A percentile compares a stretch with the other conserved stretches of the same genome.
Evolutionary conservation across 306 rosid genomes (phyloP).

Genomic region (Astragalus glycyphyllos): DNA sequence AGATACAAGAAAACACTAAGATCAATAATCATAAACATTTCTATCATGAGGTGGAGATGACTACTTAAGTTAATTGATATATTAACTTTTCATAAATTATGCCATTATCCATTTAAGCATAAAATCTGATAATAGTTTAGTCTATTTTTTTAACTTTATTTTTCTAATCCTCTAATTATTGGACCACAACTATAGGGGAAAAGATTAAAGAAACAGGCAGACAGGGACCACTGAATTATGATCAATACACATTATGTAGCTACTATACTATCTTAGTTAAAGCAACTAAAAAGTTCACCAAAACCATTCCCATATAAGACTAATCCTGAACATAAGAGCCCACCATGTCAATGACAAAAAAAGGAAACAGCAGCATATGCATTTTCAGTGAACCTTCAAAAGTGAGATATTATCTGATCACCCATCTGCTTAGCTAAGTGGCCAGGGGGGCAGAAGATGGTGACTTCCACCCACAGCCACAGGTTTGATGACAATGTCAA

Average conservation of each 20-base stretch:
- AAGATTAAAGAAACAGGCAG: neutral
- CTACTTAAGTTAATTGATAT: neutral
- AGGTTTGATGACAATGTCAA: slow-evolving; percentile 42
- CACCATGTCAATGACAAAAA: slow-evolving; percentile 50
- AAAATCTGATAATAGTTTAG: neutral
- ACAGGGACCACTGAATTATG: slow-evolving; percentile 46
- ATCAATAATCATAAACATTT: neutral
- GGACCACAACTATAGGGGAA: slow-evolving; percentile 31
- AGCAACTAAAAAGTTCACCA: slow-evolving; percentile 42
- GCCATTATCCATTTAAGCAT: neutral
- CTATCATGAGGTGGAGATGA: neutral
- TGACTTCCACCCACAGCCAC: slow-evolving; percentile 53
- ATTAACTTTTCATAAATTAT: neutral
- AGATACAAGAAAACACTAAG: neutral
- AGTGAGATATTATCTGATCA: slow-evolving; percentile 44
- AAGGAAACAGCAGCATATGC: slow-evolving; percentile 42
- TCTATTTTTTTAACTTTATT: neutral
- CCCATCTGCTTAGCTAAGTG: slow-evolving; percentile 36
- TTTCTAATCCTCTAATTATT: neutral
- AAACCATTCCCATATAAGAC: slow-evolving; percentile 19
- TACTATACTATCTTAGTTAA: slow-evolving; percentile 32
- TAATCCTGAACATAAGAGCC: slow-evolving; percentile 39
- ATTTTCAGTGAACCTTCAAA: slow-evolving; percentile 46
- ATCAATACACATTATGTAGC: slow-evolving; percentile 36
- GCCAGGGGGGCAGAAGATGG: slow-evolving; percentile 50